These are phyloP conservation scores for Astrephomene gubernaculifera DNA, from an alignment of 139 green algal genomes.

Conservation along the genomic window DNA sequence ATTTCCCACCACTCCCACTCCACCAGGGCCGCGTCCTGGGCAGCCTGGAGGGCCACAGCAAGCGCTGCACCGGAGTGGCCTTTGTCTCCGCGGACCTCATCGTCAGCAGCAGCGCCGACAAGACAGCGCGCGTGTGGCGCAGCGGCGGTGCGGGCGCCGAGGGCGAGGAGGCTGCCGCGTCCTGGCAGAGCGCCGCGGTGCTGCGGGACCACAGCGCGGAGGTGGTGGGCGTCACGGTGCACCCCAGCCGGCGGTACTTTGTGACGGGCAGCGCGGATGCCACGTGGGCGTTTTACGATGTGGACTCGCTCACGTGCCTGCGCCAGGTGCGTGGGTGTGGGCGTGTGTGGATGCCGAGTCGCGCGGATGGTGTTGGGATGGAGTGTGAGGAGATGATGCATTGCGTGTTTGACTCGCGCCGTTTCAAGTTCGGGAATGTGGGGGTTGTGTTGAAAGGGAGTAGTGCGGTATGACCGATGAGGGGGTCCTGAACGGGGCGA, in stretches of 20 bases:
- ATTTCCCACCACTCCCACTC: too few relatives aligned
- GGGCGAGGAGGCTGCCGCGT: not conserved
- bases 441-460: too few relatives aligned
- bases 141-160: conserved; percentile 44
- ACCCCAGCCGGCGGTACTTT: conserved; percentile 88
- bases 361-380: too few relatives aligned
- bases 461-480: too few relatives aligned
- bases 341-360: too few relatives aligned
- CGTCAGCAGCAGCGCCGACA: conserved; percentile 84
- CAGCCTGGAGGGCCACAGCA: conserved; percentile 85
- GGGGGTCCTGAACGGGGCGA: too few relatives aligned
- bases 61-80: conserved; percentile 75
- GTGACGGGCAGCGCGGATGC: conserved; percentile 84
- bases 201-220: conserved; percentile 57
- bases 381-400: too few relatives aligned
- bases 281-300: conserved; percentile 90
- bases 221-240: conserved; percentile 72
- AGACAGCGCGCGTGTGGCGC: conserved; percentile 85
- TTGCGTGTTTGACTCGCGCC: too few relatives aligned
- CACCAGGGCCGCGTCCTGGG: conserved; percentile 54
- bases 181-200: conserved; percentile 46
- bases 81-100: conserved; percentile 65
- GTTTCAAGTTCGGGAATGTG: too few relatives aligned
- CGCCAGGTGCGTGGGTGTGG: conserved; percentile 72
- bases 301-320: conserved; percentile 75